Conservation (phyloP, 2,329 filamentous ascomycete species). For the Ophiostoma sp. region DNA sequence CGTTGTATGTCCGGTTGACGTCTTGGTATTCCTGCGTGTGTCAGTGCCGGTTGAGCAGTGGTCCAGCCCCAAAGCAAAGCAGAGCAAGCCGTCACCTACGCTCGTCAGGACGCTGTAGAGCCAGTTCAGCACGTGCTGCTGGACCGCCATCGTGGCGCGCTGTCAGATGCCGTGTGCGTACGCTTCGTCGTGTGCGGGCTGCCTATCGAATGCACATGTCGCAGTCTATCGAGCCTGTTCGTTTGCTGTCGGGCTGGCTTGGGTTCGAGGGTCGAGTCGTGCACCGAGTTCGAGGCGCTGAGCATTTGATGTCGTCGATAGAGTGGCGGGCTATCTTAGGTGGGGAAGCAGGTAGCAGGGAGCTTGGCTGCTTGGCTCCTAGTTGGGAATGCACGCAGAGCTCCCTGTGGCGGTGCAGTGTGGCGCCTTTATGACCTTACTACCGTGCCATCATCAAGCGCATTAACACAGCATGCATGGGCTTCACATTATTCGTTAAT, state of each 20-base stretch:
- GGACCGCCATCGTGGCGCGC: conserved; percentile 55
- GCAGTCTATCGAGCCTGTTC: neutral
- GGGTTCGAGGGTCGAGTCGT: neutral
- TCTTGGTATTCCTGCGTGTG: conserved; percentile 75
- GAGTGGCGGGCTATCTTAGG: conserved; percentile 11
- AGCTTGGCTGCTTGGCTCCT: neutral
- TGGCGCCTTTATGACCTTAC: neutral
- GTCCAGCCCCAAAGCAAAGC: too few relatives aligned
- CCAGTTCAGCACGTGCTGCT: conserved; percentile 90
- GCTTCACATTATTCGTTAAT: neutral
- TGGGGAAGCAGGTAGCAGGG: conserved; percentile 10
- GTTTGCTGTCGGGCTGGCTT: neutral
- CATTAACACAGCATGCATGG: neutral
- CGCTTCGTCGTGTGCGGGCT: neutral
- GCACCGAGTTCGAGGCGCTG: neutral
- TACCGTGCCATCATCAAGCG: neutral
- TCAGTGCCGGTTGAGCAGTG: neutral
- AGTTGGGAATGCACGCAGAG: neutral
- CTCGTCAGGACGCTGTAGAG: conserved; percentile 84
- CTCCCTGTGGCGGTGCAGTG: conserved; percentile 15
- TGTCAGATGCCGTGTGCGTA: neutral
- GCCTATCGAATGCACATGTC: neutral
- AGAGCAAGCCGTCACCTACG: conserved; percentile 40
- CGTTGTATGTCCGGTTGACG: conserved; percentile 86
- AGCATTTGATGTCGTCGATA: conserved; percentile 27